Conservation (phyloP, 2,329 filamentous ascomycete genomes). For the Fusarium irregulare region DNA sequence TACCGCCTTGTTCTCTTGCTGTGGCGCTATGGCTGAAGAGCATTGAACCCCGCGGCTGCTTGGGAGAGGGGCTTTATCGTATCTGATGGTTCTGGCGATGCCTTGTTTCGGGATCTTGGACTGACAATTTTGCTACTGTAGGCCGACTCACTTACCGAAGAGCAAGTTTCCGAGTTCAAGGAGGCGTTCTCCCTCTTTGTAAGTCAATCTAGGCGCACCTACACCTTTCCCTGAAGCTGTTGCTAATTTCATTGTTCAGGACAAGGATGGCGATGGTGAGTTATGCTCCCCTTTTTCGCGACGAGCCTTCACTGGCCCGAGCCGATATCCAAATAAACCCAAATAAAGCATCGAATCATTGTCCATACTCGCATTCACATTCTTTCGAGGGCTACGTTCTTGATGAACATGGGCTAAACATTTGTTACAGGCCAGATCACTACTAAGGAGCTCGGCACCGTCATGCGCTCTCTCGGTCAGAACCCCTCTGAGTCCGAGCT, state of each 20-base stretch:
- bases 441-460: conserved; percentile 88
- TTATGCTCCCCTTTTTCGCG: conserved; percentile 49
- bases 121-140: conserved; percentile 56
- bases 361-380: neutral
- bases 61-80: conserved; percentile 45
- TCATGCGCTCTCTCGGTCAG: conserved; percentile 90
- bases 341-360: conserved; percentile 6
- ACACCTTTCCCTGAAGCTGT: conserved; percentile 9
- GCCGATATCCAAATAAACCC: conserved; percentile 26
- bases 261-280: conserved; percentile 93
- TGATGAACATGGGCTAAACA: conserved; percentile 37
- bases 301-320: conserved; percentile 11
- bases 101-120: conserved; percentile 19
- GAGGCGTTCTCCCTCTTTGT: conserved; percentile 99
- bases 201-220: conserved; percentile 59
- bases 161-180: conserved; percentile 99
- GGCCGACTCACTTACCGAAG: conserved; percentile 98
- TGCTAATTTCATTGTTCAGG: conserved; percentile 62
- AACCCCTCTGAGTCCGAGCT: conserved; percentile 91
- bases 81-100: conserved; percentile 38
- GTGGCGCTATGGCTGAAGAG: conserved; percentile 27
- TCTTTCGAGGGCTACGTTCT: conserved; percentile 14
- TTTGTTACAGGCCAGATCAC: conserved; percentile 80
- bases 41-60: conserved; percentile 44
- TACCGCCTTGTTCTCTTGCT: conserved; percentile 13